These are phyloP conservation scores for Podospora pseudocomata DNA, from an alignment of 495 filamentous ascomycete species.

Conservation along the genomic window DNA sequence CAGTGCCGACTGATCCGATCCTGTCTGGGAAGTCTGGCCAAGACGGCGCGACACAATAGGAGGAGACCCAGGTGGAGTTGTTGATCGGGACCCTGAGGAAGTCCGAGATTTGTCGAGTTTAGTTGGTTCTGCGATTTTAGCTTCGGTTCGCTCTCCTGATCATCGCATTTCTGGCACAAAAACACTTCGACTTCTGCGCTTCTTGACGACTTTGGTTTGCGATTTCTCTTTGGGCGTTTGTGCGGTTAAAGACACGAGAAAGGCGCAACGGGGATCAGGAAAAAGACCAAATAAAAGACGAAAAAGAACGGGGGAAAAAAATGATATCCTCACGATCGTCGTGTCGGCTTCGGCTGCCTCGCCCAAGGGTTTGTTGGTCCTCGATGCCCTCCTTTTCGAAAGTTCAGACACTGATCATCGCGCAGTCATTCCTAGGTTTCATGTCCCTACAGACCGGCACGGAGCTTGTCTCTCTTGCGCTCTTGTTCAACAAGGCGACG, in stretches of 20 bases:
- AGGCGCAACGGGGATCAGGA: background rate
- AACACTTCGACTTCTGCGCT: background rate
- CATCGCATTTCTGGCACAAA: background rate
- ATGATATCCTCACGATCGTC: constrained; percentile 25
- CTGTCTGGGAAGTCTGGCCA: background rate
- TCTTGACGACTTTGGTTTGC: constrained; percentile 1
- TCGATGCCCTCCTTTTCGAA: background rate
- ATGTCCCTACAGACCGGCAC: constrained; percentile 83
- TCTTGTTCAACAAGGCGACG: constrained; percentile 83
- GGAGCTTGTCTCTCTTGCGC: constrained; percentile 71
- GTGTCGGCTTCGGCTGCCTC: constrained; percentile 32
- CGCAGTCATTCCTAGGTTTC: constrained; percentile 72
- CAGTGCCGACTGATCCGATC: constrained; percentile 7
- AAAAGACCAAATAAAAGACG: background rate
- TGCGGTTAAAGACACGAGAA: background rate
- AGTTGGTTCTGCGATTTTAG: background rate
- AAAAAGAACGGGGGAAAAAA: constrained; percentile 5
- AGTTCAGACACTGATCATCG: background rate
- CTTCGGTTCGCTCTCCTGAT: background rate
- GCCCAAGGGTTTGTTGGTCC: constrained; percentile 32
- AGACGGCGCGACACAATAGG: background rate
- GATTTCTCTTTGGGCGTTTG: background rate
- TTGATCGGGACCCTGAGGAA: constrained; percentile 7
- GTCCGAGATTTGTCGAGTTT: constrained; percentile 7
- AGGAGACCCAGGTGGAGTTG: background rate